Base-by-base conservation (phyloP, 148 eudicot genomes). In the Diospyros kaki region DNA sequence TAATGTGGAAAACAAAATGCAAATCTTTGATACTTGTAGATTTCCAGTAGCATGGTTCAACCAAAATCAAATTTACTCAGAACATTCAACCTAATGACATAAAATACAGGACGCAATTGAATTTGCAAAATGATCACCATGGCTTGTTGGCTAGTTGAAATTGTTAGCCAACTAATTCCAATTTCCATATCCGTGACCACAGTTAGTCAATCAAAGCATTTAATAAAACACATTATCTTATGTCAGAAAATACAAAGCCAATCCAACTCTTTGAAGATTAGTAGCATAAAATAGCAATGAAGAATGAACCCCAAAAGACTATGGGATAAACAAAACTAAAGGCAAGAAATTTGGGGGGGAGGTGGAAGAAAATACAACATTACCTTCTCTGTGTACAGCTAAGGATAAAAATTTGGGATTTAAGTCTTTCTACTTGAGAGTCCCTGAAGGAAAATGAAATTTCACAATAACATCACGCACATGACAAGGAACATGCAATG, bases 311-410 rank as follows among this genome's bases (percentile, higher is more conserved):
- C 40, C 45, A 70, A 15, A 28, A 52, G 5, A 50, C 10, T 51
- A 8, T 48, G 5, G 11, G 63, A 70, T 54, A 43, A 69, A 42
- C 64, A 39, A 9, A 72, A 42, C 14, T 18, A 41, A 58, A 45
- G 10, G 59, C 65, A 40, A 38, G 54, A 39, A 38, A 5, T 11
- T 18, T 1, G 28, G 17, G 28, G 12, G 41, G 41, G 8, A 53
- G 8, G 45, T 52, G 38, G 41, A 40, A 73, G 42, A 44, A 38
- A 17, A 14, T 48, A 53, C 18, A 43, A 53, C 3, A 8, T 56
- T 86, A 94, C 98, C 92, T 92, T 86, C 98, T 89, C 59, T 94
- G 98, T 7, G 85, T 87, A 77, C 98, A 94, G 75, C 90, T 79
- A 80, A 94, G 77, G 67, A 94, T 94, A 80, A 81, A 92, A 73